Evolutionary conservation across 139 green algal species (phyloP), one percentile per base, ranked within the genome.

Genomic region (Parachlorella kessleri): DNA sequence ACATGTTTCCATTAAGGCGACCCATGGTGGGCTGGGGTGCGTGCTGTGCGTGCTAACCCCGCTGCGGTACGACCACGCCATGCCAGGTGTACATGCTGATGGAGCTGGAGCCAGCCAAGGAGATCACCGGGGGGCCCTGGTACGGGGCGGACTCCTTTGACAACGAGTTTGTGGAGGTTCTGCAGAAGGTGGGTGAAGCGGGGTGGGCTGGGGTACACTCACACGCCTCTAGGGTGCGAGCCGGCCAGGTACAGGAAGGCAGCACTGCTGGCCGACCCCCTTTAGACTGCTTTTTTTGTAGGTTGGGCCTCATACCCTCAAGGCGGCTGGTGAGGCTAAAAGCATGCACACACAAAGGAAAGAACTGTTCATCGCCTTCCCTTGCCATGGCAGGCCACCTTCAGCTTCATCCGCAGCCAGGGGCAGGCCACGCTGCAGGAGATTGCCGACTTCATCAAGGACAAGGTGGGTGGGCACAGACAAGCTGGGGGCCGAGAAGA

Each of bases 121-220:
- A 99, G 79, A 90, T 99, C 53, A 99, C 96, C 18, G 96, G 96
- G 21, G 96, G 96, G 8, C 93, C 95, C 28, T 98, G 95, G 95
- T 99, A 98, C 87, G 97, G 93, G 1, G 88, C 96, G 28, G 88
- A 97, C 41, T 87, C 97, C 73, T 94, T 96, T 73, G 96, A 99
- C 76, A 65, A 72, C 4, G 93, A 95, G 76, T 98, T 98, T 79
- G 94, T 98, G 41, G 80, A 92, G 3, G 80, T 92, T 38, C 76
- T 98, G 66, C 85, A 86, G 1, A 59, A 21, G 35, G 36, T 30
- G 24, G 23, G 7, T 8, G 30, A 28, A 70, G 32, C 9, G 3
- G 5, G 30, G 65, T 28, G 59, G 9, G 59, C 59, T 28, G 59
- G 9, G 9, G n/a, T n/a, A n/a, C n/a, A n/a, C n/a, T n/a, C n/a